Conservation (phyloP, 2,329 filamentous ascomycete genomes). For the Davidsoniella virescens region DNA sequence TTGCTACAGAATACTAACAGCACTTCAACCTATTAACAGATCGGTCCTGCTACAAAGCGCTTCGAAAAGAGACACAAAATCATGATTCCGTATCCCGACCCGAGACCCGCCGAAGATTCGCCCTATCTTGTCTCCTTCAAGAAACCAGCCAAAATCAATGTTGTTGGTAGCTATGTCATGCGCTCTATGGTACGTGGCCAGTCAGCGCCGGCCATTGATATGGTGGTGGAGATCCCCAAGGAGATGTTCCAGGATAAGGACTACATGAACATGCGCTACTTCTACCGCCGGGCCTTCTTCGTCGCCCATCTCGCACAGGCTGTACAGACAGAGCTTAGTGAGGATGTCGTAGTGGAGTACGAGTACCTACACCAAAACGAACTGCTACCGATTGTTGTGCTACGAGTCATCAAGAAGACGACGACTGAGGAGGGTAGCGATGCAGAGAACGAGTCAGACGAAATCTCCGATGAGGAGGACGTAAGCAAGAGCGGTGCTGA, state of each 20-base stretch:
- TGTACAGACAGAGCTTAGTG: slow-evolving; percentile 40
- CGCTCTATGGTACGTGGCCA: slow-evolving; percentile 56
- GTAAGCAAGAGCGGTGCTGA: slow-evolving; percentile 15
- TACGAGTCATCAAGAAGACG: slow-evolving; percentile 19
- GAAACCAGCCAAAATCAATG: slow-evolving; percentile 63
- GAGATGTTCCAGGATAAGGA: slow-evolving; percentile 84
- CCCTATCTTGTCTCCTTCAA: slow-evolving; percentile 70
- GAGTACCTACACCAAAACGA: slow-evolving; percentile 55
- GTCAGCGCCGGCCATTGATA: slow-evolving; percentile 48
- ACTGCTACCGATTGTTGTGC: slow-evolving; percentile 51
- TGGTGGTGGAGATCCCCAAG: slow-evolving; percentile 73
- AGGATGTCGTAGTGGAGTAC: slow-evolving; percentile 37
- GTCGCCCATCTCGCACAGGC: slow-evolving; percentile 63
- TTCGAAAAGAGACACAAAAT: slow-evolving; percentile 53
- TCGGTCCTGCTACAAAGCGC: slow-evolving; percentile 49
- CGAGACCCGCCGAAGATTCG: slow-evolving; percentile 55
- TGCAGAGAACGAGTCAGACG: slow-evolving; percentile 11
- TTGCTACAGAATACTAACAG: not conserved
- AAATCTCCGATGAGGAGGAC: slow-evolving; percentile 13
- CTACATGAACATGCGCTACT: slow-evolving; percentile 82
- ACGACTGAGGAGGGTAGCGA: slow-evolving; percentile 8
- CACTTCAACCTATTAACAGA: slow-evolving; percentile 27
- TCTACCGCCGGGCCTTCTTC: slow-evolving; percentile 88
- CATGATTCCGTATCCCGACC: slow-evolving; percentile 70
- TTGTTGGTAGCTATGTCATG: slow-evolving; percentile 73